Evolutionary conservation across 768 basidiomycete species (phyloP).

Genomic region (Amyloporia xantha): DNA sequence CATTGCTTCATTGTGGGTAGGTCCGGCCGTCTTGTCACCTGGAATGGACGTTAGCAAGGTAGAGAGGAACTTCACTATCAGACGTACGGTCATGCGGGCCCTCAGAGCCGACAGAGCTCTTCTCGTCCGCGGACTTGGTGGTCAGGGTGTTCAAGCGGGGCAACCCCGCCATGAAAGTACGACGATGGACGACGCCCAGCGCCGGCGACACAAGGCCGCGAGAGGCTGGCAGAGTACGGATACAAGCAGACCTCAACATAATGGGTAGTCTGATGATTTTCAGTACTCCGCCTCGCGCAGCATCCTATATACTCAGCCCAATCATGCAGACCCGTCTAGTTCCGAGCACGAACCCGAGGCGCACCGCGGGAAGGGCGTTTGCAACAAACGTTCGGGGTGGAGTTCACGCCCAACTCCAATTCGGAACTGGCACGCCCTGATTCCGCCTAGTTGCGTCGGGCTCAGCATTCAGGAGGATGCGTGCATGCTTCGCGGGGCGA

Average conservation of each 20-base stretch:
- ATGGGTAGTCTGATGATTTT: not conserved
- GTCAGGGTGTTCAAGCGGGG: not conserved
- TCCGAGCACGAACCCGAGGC: slow-evolving; percentile 17
- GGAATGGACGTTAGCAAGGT: not conserved
- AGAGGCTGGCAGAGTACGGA: slow-evolving; percentile 5
- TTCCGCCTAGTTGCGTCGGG: not conserved
- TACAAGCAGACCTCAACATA: slow-evolving; percentile 4
- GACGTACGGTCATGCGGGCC: slow-evolving; percentile 30
- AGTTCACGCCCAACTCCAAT: not conserved
- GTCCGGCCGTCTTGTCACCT: slow-evolving; percentile 2
- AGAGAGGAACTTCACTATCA: too few species aligned
- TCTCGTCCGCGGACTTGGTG: not conserved
- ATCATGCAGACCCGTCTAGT: slow-evolving; percentile 12
- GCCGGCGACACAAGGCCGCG: slow-evolving; percentile 8
- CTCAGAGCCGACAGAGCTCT: slow-evolving; percentile 24
- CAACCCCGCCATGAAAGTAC: slow-evolving; percentile 2
- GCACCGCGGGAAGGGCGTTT: slow-evolving; percentile 7
- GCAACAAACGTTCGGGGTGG: not conserved
- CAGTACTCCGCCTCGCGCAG: not conserved
- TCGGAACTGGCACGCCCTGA: not conserved
- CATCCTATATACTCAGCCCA: slow-evolving; percentile 12
- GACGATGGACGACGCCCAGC: slow-evolving; percentile 1
- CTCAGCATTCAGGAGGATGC: not conserved
- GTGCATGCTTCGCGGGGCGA: not conserved
- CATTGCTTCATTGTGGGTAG: too few species aligned